Evolutionary conservation across 768 basidiomycete genomes (phyloP), one percentile per base, ranked within the genome.

Genomic region (Naematelia encephala): DNA sequence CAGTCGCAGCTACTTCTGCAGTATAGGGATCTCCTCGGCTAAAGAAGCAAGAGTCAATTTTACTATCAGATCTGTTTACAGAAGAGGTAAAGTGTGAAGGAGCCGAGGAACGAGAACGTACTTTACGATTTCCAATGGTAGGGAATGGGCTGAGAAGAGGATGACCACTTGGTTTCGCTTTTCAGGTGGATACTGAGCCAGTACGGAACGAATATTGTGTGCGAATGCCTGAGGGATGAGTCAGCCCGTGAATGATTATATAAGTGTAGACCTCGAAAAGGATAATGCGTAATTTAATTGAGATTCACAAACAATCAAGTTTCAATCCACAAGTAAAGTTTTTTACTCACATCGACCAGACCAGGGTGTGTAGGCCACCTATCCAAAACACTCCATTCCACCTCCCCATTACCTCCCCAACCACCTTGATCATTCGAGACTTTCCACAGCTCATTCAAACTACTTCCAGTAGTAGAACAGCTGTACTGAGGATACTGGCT

Each of bases 401-500:
- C 66, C 79, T 80, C 49, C 81, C 81, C 51, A 82, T 87, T 64
- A 81, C 78, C 54, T 84, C 86, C 26, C 86, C 87, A 34, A 80
- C 84, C 84, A 39, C 45, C 61, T 49, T 60, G 59, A 11, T 57
- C 53, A 54, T 64, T 72, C 25, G 68, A 59, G n/a, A 76, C 61
- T 54, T 64, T 63, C 56, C 87, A 80, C 25, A 99, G 79, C 76
- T 99, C 96, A 70, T 98, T 99, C 72, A 99, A 74, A 75, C 90
- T 93, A 79, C 92, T 96, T 51, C 96, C 96, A 0, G 96, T 98
- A 11, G 96, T 99, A 62, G 90, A 93, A 78, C 96, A 99, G 71
- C 88, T 90, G 78, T 99, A 99, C 77, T 99, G 96, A 0, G 96
- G 96, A 76, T 99, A 99, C 78, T 99, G 96, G 2, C 90, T 90